Evolutionary conservation across 768 basidiomycete species (phyloP).

Genomic region (Calocera cornea): DNA sequence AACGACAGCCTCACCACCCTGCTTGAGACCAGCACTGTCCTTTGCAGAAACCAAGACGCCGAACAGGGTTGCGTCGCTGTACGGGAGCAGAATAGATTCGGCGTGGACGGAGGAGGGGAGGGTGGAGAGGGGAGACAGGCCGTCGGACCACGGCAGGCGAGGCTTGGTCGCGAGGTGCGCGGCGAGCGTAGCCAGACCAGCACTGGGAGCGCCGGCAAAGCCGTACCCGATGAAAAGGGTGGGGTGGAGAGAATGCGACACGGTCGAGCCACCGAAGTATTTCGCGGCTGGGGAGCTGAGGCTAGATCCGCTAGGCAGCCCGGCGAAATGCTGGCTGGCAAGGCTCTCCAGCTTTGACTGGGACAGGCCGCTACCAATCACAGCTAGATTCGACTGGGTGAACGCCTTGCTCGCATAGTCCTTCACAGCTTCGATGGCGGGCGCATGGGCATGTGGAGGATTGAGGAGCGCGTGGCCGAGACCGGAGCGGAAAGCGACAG

Average conservation of each 20-base stretch:
- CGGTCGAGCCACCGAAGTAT: constrained; percentile 76
- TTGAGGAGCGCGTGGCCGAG: constrained; percentile 87
- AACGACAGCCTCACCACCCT: constrained; percentile 56
- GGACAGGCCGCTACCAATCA: constrained; percentile 79
- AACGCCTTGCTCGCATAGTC: constrained; percentile 61
- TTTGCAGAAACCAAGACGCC: constrained; percentile 66
- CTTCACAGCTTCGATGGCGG: constrained; percentile 58
- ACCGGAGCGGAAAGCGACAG: constrained; percentile 83
- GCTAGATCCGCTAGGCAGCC: constrained; percentile 18
- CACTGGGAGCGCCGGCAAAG: constrained; percentile 42
- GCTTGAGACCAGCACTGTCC: constrained; percentile 47
- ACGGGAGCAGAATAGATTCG: constrained; percentile 65
- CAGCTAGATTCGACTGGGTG: constrained; percentile 63
- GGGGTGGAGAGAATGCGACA: constrained; percentile 38
- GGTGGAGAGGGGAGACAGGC: constrained; percentile 50
- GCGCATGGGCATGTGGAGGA: constrained; percentile 41
- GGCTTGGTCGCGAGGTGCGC: constrained; percentile 66
- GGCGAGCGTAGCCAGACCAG: constrained; percentile 66
- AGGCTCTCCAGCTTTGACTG: constrained; percentile 54
- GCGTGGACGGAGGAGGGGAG: constrained; percentile 50
- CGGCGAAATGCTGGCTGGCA: constrained; percentile 52
- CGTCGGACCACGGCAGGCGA: constrained; percentile 77
- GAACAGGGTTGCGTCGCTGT: constrained; percentile 83
- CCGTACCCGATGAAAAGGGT: constrained; percentile 86
- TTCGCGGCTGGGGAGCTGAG: constrained; percentile 32